Base-by-base conservation (phyloP, 345 rosid species). In the Arabidopsis thaliana region DNA sequence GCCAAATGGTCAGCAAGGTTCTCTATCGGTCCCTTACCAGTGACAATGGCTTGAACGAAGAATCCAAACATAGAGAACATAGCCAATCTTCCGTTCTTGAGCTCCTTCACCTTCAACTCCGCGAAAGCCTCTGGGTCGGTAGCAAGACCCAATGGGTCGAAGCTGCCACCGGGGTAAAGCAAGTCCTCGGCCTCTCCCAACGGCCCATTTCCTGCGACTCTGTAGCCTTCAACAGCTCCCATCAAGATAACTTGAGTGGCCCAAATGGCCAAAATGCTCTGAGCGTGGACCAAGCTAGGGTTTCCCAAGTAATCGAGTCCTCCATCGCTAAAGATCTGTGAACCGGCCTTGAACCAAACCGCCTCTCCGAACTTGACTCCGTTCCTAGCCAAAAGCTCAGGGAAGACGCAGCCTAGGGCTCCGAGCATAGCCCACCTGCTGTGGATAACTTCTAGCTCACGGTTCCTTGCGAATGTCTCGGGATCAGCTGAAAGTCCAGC, bases 51-150 rank as follows among this genome's bases (percentile, higher is more conserved):
- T 73, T 89, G 93, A 46, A 89, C 95, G 4, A 85, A 91, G 89
- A 89, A 86, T 51, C 95, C 94, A 5, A 87, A 91, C 97, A 91
- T 86, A 5, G 93, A 89, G 83, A 91, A 91, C 95, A 88, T 91
- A 56, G 94, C 94, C 66, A 88, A 78, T 59, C 97, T 83, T 7
- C 97, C 90, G 56, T 91, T 91, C 88, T 90, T 90, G 77, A 88
- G 40, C 73, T 91, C 97, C 85, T 87, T 91, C 14, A 88, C 94
- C 85, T 91, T 91, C 7, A 91, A 73, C 85, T 89, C 93, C 0
- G 95, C 91, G 34, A 91, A 89, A 0, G 97, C 95, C 50, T 91
- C 93, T 3, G 93, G 96, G 84, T 91, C 97, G 55, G 87, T 87
- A 4, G 91, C 96, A 57, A 42, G 74, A 22, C 77, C 83, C 73